A percentile compares a stretch with the other conserved stretches of the same genome.
phyloP scores from a whole-genome alignment of 2,329 filamentous ascomycete species.

The Pseudopyrenochaeta lycopersici region DNA sequence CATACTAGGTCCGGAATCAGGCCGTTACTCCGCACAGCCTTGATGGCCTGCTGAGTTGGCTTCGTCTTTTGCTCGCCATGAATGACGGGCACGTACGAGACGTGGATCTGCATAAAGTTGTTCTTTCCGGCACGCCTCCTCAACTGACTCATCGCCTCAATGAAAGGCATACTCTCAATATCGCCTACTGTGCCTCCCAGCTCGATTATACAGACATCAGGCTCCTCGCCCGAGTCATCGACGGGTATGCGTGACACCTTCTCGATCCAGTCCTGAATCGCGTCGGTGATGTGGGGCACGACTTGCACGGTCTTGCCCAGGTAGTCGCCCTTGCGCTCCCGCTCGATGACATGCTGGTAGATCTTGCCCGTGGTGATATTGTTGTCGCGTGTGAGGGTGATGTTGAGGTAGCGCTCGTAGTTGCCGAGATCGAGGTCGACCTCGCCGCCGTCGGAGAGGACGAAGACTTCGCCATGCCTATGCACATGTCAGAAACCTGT shows the following conservation, averaged over 20 bases:
- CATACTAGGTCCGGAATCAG: conserved; percentile 67
- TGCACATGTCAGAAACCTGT: conserved; percentile 14
- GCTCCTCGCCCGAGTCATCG: conserved; percentile 81
- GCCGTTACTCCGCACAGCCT: conserved; percentile 82
- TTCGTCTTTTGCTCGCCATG: conserved; percentile 91
- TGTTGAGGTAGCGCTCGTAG: conserved; percentile 82
- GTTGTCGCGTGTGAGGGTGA: conserved; percentile 83
- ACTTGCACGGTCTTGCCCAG: conserved; percentile 90
- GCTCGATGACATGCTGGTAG: conserved; percentile 86
- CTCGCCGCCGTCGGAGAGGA: conserved; percentile 83
- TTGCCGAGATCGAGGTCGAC: conserved; percentile 79
- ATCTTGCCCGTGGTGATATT: conserved; percentile 99
- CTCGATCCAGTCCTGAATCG: conserved; percentile 92
- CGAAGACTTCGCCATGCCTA: conserved; percentile 89
- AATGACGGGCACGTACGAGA: conserved; percentile 84
- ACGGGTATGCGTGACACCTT: conserved; percentile 85
- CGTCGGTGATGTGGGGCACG: conserved; percentile 90
- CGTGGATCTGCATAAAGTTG: conserved; percentile 89
- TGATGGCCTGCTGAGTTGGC: conserved; percentile 91
- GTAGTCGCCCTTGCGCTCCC: conserved; percentile 77
- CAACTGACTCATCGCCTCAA: conserved; percentile 85
- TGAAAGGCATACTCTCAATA: conserved; percentile 86
- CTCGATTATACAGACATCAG: conserved; percentile 91
- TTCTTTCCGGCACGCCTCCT: conserved; percentile 74
- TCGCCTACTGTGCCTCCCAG: conserved; percentile 77